A percentile compares a stretch with the other conserved stretches of the same genome.
These are phyloP conservation scores for Coniferiporia sulphurascens DNA, from an alignment of 1,284 basidiomycete species.

Conservation along the genomic window DNA sequence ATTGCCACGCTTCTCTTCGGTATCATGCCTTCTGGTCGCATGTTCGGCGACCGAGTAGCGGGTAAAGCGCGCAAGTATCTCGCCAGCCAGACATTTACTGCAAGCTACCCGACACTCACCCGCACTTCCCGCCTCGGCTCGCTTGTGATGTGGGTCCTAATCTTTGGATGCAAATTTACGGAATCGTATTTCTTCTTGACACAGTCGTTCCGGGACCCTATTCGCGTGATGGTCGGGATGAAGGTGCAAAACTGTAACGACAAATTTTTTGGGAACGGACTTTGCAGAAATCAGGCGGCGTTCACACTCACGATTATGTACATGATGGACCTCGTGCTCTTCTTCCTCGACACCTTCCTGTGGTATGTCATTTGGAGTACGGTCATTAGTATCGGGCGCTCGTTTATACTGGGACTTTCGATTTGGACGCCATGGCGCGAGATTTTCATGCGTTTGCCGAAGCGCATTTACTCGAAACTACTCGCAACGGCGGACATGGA, in stretches of 20 bases:
- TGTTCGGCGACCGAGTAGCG: slow-evolving; percentile 93
- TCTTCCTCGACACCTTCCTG: slow-evolving; percentile 96
- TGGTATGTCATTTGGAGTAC: slow-evolving; percentile 99
- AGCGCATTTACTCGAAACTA: slow-evolving; percentile 92
- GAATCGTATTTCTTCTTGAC: slow-evolving; percentile 97
- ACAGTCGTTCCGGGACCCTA: slow-evolving; percentile 86
- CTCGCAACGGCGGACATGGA: slow-evolving; percentile 91
- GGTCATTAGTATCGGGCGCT: slow-evolving; percentile 84
- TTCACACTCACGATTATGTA: slow-evolving; percentile 96
- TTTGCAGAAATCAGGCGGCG: slow-evolving; percentile 86
- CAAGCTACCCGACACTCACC: slow-evolving; percentile 77
- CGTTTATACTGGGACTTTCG: slow-evolving; percentile 86
- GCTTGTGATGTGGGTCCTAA: slow-evolving; percentile 77
- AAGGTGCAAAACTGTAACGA: slow-evolving; percentile 84
- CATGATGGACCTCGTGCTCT: slow-evolving; percentile 89
- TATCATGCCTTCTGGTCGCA: slow-evolving; percentile 85
- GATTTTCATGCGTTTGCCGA: slow-evolving; percentile 88
- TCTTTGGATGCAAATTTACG: slow-evolving; percentile 91
- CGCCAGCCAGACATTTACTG: slow-evolving; percentile 93
- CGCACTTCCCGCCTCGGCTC: slow-evolving; percentile 64
- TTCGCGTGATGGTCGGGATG: slow-evolving; percentile 90
- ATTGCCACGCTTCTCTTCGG: slow-evolving; percentile 79
- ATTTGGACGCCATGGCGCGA: slow-evolving; percentile 99
- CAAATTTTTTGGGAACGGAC: slow-evolving; percentile 71
- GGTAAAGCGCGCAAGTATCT: slow-evolving; percentile 93